A percentile compares a stretch with the other conserved stretches of the same genome.
Conservation (phyloP, 208 protist genomes). For the Trypanosoma congolense region DNA sequence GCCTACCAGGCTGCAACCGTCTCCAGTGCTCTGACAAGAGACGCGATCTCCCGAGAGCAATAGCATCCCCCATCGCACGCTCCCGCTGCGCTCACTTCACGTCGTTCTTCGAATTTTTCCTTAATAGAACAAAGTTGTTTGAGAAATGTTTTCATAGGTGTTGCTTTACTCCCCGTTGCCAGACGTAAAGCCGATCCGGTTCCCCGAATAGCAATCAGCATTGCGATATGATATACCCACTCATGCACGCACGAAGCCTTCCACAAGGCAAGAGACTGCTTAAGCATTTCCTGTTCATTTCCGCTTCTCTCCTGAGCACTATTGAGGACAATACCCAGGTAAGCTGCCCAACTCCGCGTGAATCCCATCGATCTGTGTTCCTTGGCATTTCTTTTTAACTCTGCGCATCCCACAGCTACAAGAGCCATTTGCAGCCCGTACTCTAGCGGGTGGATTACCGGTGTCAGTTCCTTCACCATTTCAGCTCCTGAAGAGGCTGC, state of each 20-base stretch:
- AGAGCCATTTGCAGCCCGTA: constrained; percentile 16
- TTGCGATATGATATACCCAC: constrained; percentile 32
- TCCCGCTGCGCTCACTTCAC: not conserved
- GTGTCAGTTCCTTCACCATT: not conserved
- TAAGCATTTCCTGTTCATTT: not conserved
- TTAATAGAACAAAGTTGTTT: constrained; percentile 3
- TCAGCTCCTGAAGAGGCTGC: not conserved
- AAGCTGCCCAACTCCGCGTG: constrained; percentile 7
- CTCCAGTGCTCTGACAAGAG: constrained; percentile 7
- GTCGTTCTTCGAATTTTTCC: not conserved
- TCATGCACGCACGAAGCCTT: constrained; percentile 15
- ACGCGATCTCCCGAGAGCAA: not conserved
- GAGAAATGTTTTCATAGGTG: not conserved
- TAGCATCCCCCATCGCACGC: constrained; percentile 3
- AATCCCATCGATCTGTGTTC: constrained; percentile 10
- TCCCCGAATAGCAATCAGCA: constrained; percentile 37
- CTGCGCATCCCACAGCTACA: constrained; percentile 13
- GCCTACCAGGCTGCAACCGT: constrained; percentile 13
- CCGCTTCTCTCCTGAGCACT: not conserved
- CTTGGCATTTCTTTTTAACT: constrained; percentile 11
- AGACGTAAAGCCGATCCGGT: not conserved
- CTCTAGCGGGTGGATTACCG: constrained; percentile 12
- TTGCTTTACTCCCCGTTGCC: constrained; percentile 4
- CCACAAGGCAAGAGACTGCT: constrained; percentile 7
- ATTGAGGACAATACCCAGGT: constrained; percentile 7